Evolutionary conservation across 2,329 filamentous ascomycete genomes (phyloP), one percentile per base, ranked within the genome.

Genomic region (Sarocladium brachiariae): DNA sequence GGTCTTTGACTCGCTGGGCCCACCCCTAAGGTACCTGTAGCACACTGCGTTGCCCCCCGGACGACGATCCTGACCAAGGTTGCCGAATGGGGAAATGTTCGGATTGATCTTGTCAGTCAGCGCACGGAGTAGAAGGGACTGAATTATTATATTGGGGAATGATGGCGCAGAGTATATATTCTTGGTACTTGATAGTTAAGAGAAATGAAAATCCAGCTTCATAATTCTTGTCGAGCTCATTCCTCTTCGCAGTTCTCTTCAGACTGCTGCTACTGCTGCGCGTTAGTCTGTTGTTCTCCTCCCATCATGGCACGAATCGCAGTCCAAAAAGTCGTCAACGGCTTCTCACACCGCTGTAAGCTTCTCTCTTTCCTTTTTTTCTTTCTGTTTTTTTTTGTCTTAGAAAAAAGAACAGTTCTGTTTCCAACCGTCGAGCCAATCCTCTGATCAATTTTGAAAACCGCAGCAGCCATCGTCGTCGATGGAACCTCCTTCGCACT

Each of bases 401-500:
- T 35, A 8, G 30, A 14, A 31, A 31, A 31, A 35, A 21, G 27
- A 19, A 46, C 23, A 27, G 30, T 24, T 33, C 10, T 6, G 7
- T n/a, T n/a, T n/a, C n/a, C n/a, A n/a, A n/a, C n/a, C n/a, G n/a
- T n/a, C n/a, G n/a, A n/a, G n/a, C n/a, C n/a, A n/a, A n/a, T n/a
- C n/a, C n/a, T n/a, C n/a, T n/a, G n/a, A n/a, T n/a, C n/a, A n/a
- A n/a, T n/a, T n/a, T n/a, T n/a, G n/a, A n/a, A n/a, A n/a, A n/a
- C n/a, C 21, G 14, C 49, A 41, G 18, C 55, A 80, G 78, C 71
- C 33, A 71, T 83, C 51, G 68, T 70, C 19, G 76, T 76, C n/a
- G 63, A 78, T 4, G 78, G 77, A 9, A 74, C 67, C 3, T 74
- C 73, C 14, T 84, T 84, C 55, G 71, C 77, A 2, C 67, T 84